A percentile compares a stretch with the other conserved stretches of the same genome.
These are phyloP conservation scores for Globisporangium viniferum DNA, from an alignment of 352 stramenopile genomes.

Conservation along the genomic window DNA sequence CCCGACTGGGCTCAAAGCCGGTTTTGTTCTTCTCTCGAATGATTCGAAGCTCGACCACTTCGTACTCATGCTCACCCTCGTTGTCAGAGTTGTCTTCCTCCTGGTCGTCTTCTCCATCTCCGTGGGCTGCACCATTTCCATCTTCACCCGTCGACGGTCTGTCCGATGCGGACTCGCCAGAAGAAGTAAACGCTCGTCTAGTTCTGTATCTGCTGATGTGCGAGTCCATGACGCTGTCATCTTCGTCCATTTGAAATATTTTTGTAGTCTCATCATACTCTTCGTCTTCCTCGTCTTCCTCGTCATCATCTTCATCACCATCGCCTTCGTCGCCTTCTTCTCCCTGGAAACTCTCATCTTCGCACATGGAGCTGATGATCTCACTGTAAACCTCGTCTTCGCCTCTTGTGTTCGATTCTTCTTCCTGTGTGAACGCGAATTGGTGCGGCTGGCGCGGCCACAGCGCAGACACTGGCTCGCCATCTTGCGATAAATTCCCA, in stretches of 20 bases:
- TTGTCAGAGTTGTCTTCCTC: slow-evolving; percentile 38
- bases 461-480: slow-evolving; percentile 65
- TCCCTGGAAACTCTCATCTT: slow-evolving; percentile 52
- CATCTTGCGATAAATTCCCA: slow-evolving; percentile 60
- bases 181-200: slow-evolving; percentile 8
- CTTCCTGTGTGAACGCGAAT: slow-evolving; percentile 84
- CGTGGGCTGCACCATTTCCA: slow-evolving; percentile 10
- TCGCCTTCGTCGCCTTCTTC: slow-evolving; percentile 35
- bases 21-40: slow-evolving; percentile 78
- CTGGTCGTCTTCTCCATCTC: slow-evolving; percentile 29
- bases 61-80: slow-evolving; percentile 51
- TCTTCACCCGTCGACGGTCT: slow-evolving; percentile 5
- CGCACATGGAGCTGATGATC: slow-evolving; percentile 58
- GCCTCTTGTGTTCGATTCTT: slow-evolving; percentile 50
- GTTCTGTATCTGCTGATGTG: slow-evolving; percentile 14
- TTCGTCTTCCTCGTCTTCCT: slow-evolving; percentile 23
- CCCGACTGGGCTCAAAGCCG: slow-evolving; percentile 75
- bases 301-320: slow-evolving; percentile 12
- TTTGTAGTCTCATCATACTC: slow-evolving; percentile 37
- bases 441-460: slow-evolving; percentile 80
- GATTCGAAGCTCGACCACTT: slow-evolving; percentile 67
- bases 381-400: slow-evolving; percentile 85
- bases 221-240: slow-evolving; percentile 22
- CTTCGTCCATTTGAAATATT: slow-evolving; percentile 61
- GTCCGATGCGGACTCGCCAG: background rate